Percentiles rank a stretch among this genome's conserved stretches.
These are phyloP conservation scores for Hypoxylon sp. DNA, from an alignment of 2,329 filamentous ascomycete species.

Conservation along the genomic window DNA sequence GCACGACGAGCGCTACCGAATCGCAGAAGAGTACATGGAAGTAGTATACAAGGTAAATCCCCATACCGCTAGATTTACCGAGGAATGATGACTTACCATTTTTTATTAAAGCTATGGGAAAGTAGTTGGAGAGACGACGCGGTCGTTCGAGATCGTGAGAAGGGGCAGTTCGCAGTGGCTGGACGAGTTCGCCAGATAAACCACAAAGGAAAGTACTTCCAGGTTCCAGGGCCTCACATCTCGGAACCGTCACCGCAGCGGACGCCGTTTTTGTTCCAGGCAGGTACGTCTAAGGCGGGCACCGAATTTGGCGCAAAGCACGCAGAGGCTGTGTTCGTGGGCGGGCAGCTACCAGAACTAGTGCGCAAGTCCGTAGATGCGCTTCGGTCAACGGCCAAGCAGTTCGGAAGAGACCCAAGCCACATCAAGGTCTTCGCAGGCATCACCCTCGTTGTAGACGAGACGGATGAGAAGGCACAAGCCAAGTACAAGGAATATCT, in stretches of 20 bases:
- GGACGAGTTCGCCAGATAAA: slow-evolving; percentile 71
- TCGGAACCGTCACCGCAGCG: slow-evolving; percentile 70
- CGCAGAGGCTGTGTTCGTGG: slow-evolving; percentile 73
- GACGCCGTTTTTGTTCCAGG: slow-evolving; percentile 71
- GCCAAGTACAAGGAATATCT: slow-evolving; percentile 65
- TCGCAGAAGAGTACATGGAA: slow-evolving; percentile 73
- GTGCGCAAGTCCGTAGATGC: slow-evolving; percentile 65
- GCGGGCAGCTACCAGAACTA: slow-evolving; percentile 65
- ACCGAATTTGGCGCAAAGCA: slow-evolving; percentile 69
- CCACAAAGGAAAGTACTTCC: slow-evolving; percentile 70
- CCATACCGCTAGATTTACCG: not conserved
- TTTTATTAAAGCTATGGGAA: slow-evolving; percentile 65
- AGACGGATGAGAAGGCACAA: slow-evolving; percentile 66
- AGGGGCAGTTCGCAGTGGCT: slow-evolving; percentile 70
- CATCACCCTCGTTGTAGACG: slow-evolving; percentile 63
- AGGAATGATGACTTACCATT: slow-evolving; percentile 26
- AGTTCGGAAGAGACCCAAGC: slow-evolving; percentile 67
- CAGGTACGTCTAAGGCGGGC: slow-evolving; percentile 71
- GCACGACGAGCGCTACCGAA: slow-evolving; percentile 72
- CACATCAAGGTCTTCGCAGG: slow-evolving; percentile 69
- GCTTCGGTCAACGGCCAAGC: slow-evolving; percentile 65
- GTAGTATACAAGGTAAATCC: slow-evolving; percentile 69
- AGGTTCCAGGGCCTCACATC: slow-evolving; percentile 60
- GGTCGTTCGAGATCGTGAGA: slow-evolving; percentile 65
- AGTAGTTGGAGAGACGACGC: slow-evolving; percentile 71